A percentile compares a stretch with the other conserved stretches of the same genome.
Conservation (phyloP, 192 early-diverging fungal species). For the Mortierella claussenii region DNA sequence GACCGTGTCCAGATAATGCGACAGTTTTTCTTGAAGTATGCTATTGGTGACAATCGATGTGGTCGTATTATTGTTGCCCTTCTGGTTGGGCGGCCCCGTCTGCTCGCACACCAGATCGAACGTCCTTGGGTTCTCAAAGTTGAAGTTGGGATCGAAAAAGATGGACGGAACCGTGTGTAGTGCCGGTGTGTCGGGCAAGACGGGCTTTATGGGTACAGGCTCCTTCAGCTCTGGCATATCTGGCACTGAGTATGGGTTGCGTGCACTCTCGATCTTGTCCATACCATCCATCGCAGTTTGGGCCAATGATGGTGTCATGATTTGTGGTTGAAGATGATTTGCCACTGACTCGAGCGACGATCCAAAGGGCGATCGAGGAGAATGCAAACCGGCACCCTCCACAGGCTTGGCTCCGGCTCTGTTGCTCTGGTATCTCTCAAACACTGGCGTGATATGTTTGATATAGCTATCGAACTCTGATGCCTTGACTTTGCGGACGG, state of each 20-base stretch:
- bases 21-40: slow-evolving; percentile 89
- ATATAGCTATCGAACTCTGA: slow-evolving; percentile 92
- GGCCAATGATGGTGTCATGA: slow-evolving; percentile 45
- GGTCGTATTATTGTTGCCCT: slow-evolving; percentile 56
- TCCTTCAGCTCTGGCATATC: slow-evolving; percentile 52
- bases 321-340: slow-evolving; percentile 42
- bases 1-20: slow-evolving; percentile 91
- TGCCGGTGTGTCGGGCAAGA: slow-evolving; percentile 68
- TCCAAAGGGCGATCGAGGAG: slow-evolving; percentile 56
- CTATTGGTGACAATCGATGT: slow-evolving; percentile 67
- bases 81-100: slow-evolving; percentile 65
- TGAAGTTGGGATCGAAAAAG: slow-evolving; percentile 88
- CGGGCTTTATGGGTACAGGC: slow-evolving; percentile 43
- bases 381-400: slow-evolving; percentile 46
- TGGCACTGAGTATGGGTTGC: slow-evolving; percentile 65
- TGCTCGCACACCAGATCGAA: slow-evolving; percentile 87
- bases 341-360: slow-evolving; percentile 61
- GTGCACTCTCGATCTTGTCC: slow-evolving; percentile 58
- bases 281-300: slow-evolving; percentile 60
- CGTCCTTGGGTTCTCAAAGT: slow-evolving; percentile 89
- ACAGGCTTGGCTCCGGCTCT: slow-evolving; percentile 47
- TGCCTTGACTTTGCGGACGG: slow-evolving; percentile 73
- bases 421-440: slow-evolving; percentile 85
- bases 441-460: slow-evolving; percentile 73
- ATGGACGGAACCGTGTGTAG: slow-evolving; percentile 88